A percentile compares a stretch with the other conserved stretches of the same genome.
These are phyloP conservation scores for Triangularia setosa DNA, from an alignment of 2,329 filamentous ascomycete genomes.

Conservation along the genomic window DNA sequence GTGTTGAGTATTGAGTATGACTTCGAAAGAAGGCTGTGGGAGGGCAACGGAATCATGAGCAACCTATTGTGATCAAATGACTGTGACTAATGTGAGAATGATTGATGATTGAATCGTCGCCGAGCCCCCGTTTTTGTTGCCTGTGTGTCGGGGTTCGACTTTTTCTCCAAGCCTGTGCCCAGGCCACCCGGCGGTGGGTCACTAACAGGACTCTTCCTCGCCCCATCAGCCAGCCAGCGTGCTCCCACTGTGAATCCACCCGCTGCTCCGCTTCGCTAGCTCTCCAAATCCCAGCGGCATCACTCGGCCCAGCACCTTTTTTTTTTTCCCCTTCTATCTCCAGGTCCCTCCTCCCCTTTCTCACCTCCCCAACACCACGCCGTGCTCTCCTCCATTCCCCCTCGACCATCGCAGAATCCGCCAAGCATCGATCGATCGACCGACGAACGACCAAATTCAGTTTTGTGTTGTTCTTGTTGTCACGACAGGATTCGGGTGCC, in stretches of 20 bases:
- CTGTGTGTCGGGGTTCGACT: not conserved
- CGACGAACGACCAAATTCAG: slow-evolving; percentile 36
- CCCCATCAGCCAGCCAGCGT: slow-evolving; percentile 17
- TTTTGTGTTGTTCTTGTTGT: slow-evolving; percentile 35
- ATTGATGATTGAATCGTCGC: not conserved
- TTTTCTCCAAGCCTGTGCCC: slow-evolving; percentile 4
- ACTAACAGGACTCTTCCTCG: slow-evolving; percentile 8
- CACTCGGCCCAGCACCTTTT: slow-evolving; percentile 16
- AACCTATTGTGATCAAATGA: not conserved
- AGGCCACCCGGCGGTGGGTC: slow-evolving; percentile 17
- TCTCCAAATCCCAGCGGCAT: slow-evolving; percentile 10
- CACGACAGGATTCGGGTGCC: slow-evolving; percentile 29
- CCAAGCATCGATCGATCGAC: slow-evolving; percentile 24
- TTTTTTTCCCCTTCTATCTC: slow-evolving; percentile 22
- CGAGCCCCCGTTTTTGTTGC: not conserved
- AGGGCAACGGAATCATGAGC: not conserved
- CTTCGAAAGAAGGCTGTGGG: too few relatives aligned
- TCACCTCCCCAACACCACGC: slow-evolving; percentile 21
- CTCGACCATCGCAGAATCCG: slow-evolving; percentile 25
- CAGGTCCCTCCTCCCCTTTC: slow-evolving; percentile 12
- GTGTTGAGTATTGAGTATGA: too few relatives aligned
- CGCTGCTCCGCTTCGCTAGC: slow-evolving; percentile 6
- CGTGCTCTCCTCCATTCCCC: slow-evolving; percentile 21
- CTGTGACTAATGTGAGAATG: too few relatives aligned
- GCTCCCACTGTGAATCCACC: slow-evolving; percentile 5